Evolutionary conservation across 2,329 filamentous ascomycete genomes (phyloP).

Genomic region (Dothideomycetes sp.): DNA sequence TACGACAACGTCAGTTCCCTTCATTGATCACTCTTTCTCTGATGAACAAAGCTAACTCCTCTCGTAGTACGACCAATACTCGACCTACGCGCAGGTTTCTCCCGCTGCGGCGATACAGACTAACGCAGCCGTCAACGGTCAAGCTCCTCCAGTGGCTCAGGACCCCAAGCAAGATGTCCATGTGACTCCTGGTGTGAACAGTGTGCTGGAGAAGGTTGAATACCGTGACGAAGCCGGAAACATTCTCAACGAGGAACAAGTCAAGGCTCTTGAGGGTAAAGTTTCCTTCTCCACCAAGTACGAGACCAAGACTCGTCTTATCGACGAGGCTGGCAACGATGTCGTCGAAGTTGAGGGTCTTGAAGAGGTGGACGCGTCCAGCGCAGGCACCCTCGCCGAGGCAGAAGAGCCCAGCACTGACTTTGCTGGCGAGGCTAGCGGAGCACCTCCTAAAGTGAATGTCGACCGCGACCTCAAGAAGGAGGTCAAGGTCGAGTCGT

Average conservation of each 20-base stretch:
- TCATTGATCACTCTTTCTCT: background rate
- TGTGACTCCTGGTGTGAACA: slow-evolving; percentile 17
- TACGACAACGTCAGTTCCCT: slow-evolving; percentile 62
- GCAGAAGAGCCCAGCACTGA: slow-evolving; percentile 47
- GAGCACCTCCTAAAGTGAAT: slow-evolving; percentile 28
- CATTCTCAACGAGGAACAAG: slow-evolving; percentile 70
- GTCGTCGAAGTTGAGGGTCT: slow-evolving; percentile 35
- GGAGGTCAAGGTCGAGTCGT: slow-evolving; percentile 29
- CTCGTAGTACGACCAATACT: slow-evolving; percentile 17
- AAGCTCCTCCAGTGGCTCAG: slow-evolving; percentile 24
- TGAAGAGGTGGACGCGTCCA: slow-evolving; percentile 19
- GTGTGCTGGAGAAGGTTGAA: slow-evolving; percentile 59
- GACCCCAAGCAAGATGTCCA: slow-evolving; percentile 24
- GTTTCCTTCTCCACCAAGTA: slow-evolving; percentile 93
- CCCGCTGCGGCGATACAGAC: slow-evolving; percentile 13
- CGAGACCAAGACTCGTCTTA: slow-evolving; percentile 80
- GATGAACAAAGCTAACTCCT: background rate
- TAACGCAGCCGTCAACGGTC: slow-evolving; percentile 17
- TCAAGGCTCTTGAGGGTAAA: slow-evolving; percentile 76
- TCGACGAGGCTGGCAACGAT: slow-evolving; percentile 72
- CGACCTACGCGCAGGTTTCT: slow-evolving; percentile 2
- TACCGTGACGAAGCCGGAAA: slow-evolving; percentile 94
- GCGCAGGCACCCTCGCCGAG: slow-evolving; percentile 40
- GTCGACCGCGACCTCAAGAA: slow-evolving; percentile 31
- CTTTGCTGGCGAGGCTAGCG: slow-evolving; percentile 28